Conservation (phyloP, 805 yeast genomes). For the Wickerhamiella cacticola region DNA sequence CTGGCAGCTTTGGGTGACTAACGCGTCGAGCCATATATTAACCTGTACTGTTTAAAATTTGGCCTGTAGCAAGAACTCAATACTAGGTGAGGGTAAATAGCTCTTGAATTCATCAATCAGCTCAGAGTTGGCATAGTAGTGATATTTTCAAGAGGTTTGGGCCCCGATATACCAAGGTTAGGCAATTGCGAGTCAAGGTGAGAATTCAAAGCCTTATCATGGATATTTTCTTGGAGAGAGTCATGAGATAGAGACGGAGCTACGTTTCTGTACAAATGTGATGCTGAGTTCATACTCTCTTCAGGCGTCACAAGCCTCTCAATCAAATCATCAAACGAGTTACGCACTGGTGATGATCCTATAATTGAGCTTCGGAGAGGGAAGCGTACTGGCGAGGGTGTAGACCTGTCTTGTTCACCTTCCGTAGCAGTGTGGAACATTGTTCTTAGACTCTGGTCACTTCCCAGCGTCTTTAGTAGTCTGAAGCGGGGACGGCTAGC, state of each 20-base stretch:
- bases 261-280: neutral
- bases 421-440: neutral
- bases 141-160: neutral
- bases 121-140: neutral
- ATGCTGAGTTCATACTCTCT: too few relatives aligned
- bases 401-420: neutral
- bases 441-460: too few relatives aligned
- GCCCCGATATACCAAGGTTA: neutral
- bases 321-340: conserved; percentile 5
- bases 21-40: too few relatives aligned
- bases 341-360: neutral
- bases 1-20: too few relatives aligned
- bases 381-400: conserved; percentile 5
- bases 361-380: neutral
- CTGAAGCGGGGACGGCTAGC: too few relatives aligned
- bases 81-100: neutral
- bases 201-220: neutral
- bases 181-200: neutral
- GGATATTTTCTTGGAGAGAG: neutral
- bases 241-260: neutral
- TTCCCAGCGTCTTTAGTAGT: too few relatives aligned
- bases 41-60: neutral
- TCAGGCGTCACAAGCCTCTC: neutral
- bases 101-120: neutral
- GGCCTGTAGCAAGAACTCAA: conserved; percentile 2